Conservation (phyloP, 108 stramenopile genomes). For the Cyclotella atomus region DNA sequence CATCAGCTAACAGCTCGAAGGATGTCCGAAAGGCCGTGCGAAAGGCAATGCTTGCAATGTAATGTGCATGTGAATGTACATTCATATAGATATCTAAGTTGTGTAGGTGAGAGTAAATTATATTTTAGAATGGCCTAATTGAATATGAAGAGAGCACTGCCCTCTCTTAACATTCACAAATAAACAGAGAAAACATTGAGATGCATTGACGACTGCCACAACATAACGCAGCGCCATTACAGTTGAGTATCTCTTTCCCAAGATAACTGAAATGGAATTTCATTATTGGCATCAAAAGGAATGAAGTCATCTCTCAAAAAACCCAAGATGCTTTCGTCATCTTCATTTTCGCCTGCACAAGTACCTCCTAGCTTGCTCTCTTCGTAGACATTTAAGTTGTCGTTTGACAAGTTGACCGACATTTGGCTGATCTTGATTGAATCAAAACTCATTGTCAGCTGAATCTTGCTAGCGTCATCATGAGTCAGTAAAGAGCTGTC, state of each 20-base stretch:
- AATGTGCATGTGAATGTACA: too few relatives aligned
- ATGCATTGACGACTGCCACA: too few relatives aligned
- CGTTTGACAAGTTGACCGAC: background rate
- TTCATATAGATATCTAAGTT: too few relatives aligned
- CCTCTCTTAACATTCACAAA: too few relatives aligned
- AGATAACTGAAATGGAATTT: slow-evolving; percentile 2
- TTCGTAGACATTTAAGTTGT: background rate
- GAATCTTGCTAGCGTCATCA: slow-evolving; percentile 4
- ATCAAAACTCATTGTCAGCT: slow-evolving; percentile 3
- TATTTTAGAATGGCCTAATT: too few relatives aligned
- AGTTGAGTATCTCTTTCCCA: background rate
- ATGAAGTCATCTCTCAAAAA: background rate
- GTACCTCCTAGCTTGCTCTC: background rate
- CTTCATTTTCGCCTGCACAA: background rate
- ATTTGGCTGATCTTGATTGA: background rate
- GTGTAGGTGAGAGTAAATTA: too few relatives aligned
- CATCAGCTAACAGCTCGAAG: too few relatives aligned
- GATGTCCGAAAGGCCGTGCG: too few relatives aligned
- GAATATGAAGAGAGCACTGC: too few relatives aligned
- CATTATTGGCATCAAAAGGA: slow-evolving; percentile 1
- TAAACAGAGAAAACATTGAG: too few relatives aligned
- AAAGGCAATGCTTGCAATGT: too few relatives aligned
- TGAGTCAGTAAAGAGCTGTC: background rate
- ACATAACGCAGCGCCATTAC: too few relatives aligned
- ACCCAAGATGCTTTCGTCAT: slow-evolving; percentile 1